These are phyloP conservation scores for Botrytis paeoniae DNA, from an alignment of 2,329 filamentous ascomycete species.

Conservation along the genomic window DNA sequence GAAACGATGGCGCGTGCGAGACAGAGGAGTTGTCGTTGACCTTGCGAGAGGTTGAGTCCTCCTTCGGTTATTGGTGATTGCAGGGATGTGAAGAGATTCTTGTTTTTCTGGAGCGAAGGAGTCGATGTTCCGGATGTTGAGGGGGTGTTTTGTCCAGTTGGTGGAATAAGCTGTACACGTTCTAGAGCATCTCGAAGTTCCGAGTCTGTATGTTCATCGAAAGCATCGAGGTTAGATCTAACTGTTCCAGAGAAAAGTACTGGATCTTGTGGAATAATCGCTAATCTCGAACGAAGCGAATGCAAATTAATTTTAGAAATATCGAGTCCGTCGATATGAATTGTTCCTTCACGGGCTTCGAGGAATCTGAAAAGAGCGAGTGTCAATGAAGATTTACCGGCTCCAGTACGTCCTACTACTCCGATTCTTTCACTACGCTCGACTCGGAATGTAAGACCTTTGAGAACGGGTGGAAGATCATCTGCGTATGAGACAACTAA, in stretches of 20 bases:
- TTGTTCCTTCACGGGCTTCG: constrained; percentile 62
- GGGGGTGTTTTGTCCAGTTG: constrained; percentile 34
- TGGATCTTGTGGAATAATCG: constrained; percentile 81
- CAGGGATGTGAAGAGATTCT: constrained; percentile 64
- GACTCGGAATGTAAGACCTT: constrained; percentile 64
- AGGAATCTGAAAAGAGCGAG: constrained; percentile 76
- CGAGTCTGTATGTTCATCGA: constrained; percentile 64
- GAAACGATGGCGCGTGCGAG: constrained; percentile 70
- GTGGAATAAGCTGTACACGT: constrained; percentile 59
- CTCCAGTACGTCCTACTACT: constrained; percentile 75
- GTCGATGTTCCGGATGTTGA: constrained; percentile 39
- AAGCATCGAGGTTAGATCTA: constrained; percentile 73
- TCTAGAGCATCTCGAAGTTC: constrained; percentile 68
- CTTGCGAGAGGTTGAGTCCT: constrained; percentile 71
- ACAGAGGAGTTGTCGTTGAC: constrained; percentile 73
- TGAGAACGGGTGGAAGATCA: constrained; percentile 68
- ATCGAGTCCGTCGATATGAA: constrained; percentile 70
- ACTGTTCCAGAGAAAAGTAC: constrained; percentile 79
- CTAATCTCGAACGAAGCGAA: constrained; percentile 68
- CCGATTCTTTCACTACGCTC: constrained; percentile 67
- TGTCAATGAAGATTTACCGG: constrained; percentile 74
- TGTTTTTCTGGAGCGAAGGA: constrained; percentile 45
- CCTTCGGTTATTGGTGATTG: constrained; percentile 65
- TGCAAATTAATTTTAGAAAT: constrained; percentile 69
- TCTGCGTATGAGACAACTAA: constrained; percentile 70